A percentile compares a stretch with the other conserved stretches of the same genome.
Evolutionary conservation across 371 early-diverging fungal species (phyloP).

Genomic region (Circinella umbellata): DNA sequence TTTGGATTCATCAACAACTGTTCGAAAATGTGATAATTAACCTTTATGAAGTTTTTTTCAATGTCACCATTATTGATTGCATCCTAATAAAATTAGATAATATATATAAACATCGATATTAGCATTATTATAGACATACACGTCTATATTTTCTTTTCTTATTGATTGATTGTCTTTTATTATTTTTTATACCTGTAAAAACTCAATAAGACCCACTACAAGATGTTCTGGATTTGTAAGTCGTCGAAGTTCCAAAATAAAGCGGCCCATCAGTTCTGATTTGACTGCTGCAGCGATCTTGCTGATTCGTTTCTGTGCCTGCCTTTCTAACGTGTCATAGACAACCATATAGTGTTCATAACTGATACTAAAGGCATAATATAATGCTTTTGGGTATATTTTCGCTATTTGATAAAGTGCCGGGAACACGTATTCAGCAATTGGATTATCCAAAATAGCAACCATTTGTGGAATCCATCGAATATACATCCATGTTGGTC

Average conservation of each 20-base stretch:
- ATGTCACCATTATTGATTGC: constrained; percentile 6
- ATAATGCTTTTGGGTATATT: constrained; percentile 70
- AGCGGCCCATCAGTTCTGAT: constrained; percentile 59
- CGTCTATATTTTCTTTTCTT: too few relatives aligned
- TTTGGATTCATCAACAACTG: constrained; percentile 31
- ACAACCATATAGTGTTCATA: constrained; percentile 64
- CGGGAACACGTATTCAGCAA: constrained; percentile 44
- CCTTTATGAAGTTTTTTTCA: constrained; percentile 20
- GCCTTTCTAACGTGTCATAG: constrained; percentile 24
- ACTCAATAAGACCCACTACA: constrained; percentile 68
- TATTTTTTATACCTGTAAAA: constrained; percentile 40
- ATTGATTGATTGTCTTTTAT: too few relatives aligned
- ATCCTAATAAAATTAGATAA: background rate
- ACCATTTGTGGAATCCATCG: constrained; percentile 83
- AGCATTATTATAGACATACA: too few relatives aligned
- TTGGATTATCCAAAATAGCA: constrained; percentile 63
- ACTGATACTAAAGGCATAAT: constrained; percentile 74
- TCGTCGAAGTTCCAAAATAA: constrained; percentile 68
- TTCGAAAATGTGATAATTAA: constrained; percentile 38
- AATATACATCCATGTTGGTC: constrained; percentile 68
- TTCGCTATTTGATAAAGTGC: constrained; percentile 56
- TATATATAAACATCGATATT: too few relatives aligned
- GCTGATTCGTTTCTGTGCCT: constrained; percentile 37
- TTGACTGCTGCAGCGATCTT: constrained; percentile 39
- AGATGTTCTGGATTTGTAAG: constrained; percentile 74